Conservation (phyloP, 257 asterid genomes). For the Solanum ahanhuiri region DNA sequence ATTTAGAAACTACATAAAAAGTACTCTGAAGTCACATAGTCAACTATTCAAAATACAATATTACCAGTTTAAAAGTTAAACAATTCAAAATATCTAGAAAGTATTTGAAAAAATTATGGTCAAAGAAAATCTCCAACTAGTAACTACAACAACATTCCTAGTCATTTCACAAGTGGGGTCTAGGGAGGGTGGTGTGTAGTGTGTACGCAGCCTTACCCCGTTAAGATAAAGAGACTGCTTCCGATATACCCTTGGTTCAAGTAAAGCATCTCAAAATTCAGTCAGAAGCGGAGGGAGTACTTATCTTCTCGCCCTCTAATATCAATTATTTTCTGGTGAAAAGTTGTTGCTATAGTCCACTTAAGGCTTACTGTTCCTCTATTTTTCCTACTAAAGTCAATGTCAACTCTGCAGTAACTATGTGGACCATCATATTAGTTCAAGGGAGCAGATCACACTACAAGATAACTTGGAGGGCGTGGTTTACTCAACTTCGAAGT, state of each 20-base stretch:
- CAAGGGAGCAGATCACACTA: conserved; percentile 96
- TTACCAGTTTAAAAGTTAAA: neutral
- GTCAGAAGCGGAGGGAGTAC: neutral
- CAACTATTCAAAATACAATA: neutral
- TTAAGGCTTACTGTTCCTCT: neutral
- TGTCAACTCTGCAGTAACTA: conserved; percentile 52
- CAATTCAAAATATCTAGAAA: neutral
- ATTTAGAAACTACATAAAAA: neutral
- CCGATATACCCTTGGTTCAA: neutral
- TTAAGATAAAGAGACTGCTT: neutral
- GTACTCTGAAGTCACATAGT: neutral
- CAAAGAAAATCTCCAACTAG: neutral
- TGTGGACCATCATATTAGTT: conserved; percentile 93
- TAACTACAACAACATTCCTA: neutral
- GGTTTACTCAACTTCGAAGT: conserved; percentile 73
- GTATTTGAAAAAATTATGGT: neutral
- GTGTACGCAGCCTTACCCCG: neutral
- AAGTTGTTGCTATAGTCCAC: neutral
- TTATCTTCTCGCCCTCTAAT: neutral
- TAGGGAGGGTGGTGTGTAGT: neutral
- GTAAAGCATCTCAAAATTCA: neutral
- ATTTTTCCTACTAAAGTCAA: neutral
- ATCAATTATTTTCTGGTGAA: neutral
- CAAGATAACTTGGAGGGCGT: conserved; percentile 88
- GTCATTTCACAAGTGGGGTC: neutral